These are phyloP conservation scores for Gomphus bonarii DNA, from an alignment of 1,284 basidiomycete genomes.

Conservation along the genomic window DNA sequence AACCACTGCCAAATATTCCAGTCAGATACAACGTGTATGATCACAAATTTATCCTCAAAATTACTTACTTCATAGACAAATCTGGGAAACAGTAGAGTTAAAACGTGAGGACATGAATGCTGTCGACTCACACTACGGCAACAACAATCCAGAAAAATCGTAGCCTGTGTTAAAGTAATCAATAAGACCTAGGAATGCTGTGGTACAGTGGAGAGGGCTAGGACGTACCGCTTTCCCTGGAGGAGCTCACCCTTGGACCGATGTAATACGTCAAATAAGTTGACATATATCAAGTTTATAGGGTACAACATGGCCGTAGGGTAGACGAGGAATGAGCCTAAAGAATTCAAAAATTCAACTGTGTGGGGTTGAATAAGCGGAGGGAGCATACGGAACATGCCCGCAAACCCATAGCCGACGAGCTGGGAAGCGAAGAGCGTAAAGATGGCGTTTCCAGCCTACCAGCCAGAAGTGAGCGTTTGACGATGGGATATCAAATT, in stretches of 20 bases:
- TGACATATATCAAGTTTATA: slow-evolving; percentile 13
- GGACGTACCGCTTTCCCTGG: slow-evolving; percentile 16
- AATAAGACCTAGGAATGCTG: not conserved
- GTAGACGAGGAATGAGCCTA: slow-evolving; percentile 23
- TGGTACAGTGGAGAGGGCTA: not conserved
- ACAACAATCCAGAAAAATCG: slow-evolving; percentile 18
- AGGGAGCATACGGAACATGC: slow-evolving; percentile 22
- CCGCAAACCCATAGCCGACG: slow-evolving; percentile 45
- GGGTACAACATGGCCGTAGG: slow-evolving; percentile 22
- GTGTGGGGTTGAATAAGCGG: not conserved
- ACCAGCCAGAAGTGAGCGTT: not conserved
- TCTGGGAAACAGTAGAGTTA: not conserved
- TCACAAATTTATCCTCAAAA: not conserved
- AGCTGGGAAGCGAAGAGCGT: slow-evolving; percentile 36
- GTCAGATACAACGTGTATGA: not conserved
- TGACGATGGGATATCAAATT: slow-evolving; percentile 23
- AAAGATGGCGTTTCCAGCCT: slow-evolving; percentile 14
- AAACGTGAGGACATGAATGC: not conserved
- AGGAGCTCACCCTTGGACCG: slow-evolving; percentile 16
- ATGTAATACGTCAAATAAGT: slow-evolving; percentile 18
- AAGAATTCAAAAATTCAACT: not conserved
- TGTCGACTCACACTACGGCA: slow-evolving; percentile 10
- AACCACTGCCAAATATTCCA: slow-evolving; percentile 12
- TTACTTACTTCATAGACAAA: slow-evolving; percentile 7
- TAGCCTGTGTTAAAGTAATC: slow-evolving; percentile 4